Base-by-base conservation (phyloP, 495 filamentous ascomycete species). In the Penicillium longicatenatum region DNA sequence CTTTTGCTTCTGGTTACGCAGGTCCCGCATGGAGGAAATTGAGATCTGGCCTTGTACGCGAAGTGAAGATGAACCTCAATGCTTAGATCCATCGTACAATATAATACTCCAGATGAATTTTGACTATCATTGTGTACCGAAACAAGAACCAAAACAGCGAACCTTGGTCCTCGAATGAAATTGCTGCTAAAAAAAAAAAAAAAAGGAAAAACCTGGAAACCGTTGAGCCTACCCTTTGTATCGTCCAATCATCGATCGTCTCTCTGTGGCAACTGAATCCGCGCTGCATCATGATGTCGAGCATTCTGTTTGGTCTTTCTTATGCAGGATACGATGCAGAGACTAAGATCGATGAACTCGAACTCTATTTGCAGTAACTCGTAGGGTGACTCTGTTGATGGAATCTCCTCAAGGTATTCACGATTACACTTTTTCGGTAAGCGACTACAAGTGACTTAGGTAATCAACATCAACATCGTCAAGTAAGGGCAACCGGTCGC, bases 151-250 rank as follows among this genome's bases (percentile, higher is more conserved):
- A 26, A 26, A 26, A 26, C 26, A 35, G 21, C 26, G 48, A 35
- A 19, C 17, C 12, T 39, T 39, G 44, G 20, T 35, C 26, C 35
- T 30, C 50, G 22, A 16, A 12, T 37, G n/a, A 35, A 37, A 35
- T 19, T 8, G 30, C 50, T 21, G 16, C 50, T 22, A 42, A 2
- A 26, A n/a, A n/a, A n/a, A n/a, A n/a, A n/a, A n/a, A n/a, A n/a
- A n/a, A n/a, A n/a, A n/a, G n/a, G n/a, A 35, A 24, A 51, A 52
- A 52, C 20, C 50, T 52, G 50, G 49, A 22, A 52, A 43, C 33
- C 48, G 48, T 51, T 52, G 50, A 17, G 4, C 22, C 50, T 16
- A 52, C 24, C 14, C 26, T 20, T 21, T 21, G 14, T 17, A 45
- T 21, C 30, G 10, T 17, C 30, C 48, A 51, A 51, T 37, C 14